A percentile compares a stretch with the other conserved stretches of the same genome.
Conservation (phyloP, 345 rosid species). For the Cardamine chenopodiifolia region DNA sequence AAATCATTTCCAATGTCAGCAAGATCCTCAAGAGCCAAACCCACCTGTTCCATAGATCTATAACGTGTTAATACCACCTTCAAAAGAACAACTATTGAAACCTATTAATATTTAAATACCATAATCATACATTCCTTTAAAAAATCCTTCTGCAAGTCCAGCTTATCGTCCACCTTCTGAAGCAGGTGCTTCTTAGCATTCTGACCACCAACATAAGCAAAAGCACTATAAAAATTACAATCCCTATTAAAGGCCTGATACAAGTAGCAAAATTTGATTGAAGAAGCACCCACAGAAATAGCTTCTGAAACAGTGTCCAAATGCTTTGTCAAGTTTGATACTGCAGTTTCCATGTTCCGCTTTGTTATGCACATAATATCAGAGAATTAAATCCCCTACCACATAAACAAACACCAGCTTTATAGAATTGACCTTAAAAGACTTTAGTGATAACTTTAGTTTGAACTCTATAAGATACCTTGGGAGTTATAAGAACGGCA, state of each 20-base stretch:
- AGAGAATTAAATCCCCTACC: conserved; percentile 79
- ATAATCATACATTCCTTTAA: conserved; percentile 64
- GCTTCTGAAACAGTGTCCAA: conserved; percentile 80
- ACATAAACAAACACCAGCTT: conserved; percentile 20
- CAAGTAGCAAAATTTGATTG: conserved; percentile 25
- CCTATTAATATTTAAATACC: not conserved
- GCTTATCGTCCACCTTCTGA: conserved; percentile 72
- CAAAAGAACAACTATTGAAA: not conserved
- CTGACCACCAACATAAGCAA: conserved; percentile 48
- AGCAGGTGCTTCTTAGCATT: conserved; percentile 84
- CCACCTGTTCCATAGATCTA: conserved; percentile 54
- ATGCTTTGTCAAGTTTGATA: conserved; percentile 79
- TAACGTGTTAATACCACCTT: conserved; percentile 20
- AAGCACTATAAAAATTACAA: conserved; percentile 19
- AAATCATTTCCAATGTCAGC: conserved; percentile 62
- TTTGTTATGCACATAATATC: conserved; percentile 95
- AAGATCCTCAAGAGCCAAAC: conserved; percentile 61
- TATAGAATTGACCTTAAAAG: not conserved
- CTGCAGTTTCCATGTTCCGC: conserved; percentile 73
- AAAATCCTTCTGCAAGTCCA: conserved; percentile 75
- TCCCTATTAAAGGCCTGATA: conserved; percentile 8
- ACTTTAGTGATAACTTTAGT: not conserved
- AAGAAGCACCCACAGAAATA: conserved; percentile 60
- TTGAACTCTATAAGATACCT: conserved; percentile 53
- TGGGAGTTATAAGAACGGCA: too few species aligned